Base-by-base conservation (phyloP, 306 rosid species). In the Quillaja saponaria region DNA sequence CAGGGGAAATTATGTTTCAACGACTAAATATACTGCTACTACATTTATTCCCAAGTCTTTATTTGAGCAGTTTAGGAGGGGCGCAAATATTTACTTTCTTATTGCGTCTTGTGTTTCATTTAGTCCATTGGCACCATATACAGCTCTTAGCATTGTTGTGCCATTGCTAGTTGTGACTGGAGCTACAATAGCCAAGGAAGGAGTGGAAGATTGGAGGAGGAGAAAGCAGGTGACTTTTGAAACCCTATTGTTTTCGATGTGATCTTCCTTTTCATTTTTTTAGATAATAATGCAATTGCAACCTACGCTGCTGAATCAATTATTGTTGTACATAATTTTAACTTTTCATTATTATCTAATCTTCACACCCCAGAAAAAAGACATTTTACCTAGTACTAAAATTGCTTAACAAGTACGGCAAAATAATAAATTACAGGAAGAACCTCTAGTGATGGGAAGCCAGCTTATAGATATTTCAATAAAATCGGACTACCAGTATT, bases 161-260 rank as follows among this genome's bases (percentile, higher is more conserved):
- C 97, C 97, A 0, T 70, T 90, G 82, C 5, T 81, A 10, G 60
- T 76, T 51, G 97, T 90, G 49, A 85, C 87, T 72, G 97, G 97
- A 49, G 94, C 85, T 71, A 87, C 95, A 10, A 78, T 85, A 90
- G 87, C 62, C 44, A 90, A 90, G 81, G 97, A 90, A 78, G 97
- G 81, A 45, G 86, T 90, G 28, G 97, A 90, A 79, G 97, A 90
- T 79, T 90, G 97, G 97, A 81, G 90, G 80, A 83, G 97, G 72
- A 84, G 90, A 82, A 87, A 64, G 42, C 97, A 90, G 88, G 97
- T 87, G 75, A 44, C 34, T 9, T 25, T 25, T 25, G 4, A 25
- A n/a, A n/a, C n/a, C n/a, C n/a, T n/a, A n/a, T 19, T 47, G 41
- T 44, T 18, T 58, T 39, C 57, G 49, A 38, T 39, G 18, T 34